phyloP scores from a whole-genome alignment of 345 rosid genomes.

The Populus euphratica region DNA sequence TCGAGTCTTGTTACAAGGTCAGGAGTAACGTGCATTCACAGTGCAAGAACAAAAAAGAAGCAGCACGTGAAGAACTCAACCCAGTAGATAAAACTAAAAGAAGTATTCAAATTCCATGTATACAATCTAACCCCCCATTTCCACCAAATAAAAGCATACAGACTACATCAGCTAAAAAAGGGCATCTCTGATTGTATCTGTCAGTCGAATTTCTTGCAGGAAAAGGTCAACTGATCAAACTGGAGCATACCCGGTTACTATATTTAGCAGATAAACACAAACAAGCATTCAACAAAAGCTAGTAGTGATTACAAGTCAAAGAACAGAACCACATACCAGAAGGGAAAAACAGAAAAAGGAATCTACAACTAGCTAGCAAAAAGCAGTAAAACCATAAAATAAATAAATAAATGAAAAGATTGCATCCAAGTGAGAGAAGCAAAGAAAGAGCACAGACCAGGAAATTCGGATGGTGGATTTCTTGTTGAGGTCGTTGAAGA shows the following conservation, averaged over 20 bases:
- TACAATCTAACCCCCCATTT: too few relatives aligned
- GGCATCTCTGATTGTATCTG: background rate
- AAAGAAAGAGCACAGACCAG: background rate
- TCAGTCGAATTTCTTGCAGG: background rate
- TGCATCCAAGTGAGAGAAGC: background rate
- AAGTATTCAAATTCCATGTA: too few relatives aligned
- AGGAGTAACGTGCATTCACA: background rate
- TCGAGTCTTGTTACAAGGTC: background rate
- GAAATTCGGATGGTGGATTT: background rate
- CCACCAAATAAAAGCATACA: too few relatives aligned
- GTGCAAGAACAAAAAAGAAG: background rate
- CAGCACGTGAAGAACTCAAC: background rate
- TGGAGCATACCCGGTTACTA: background rate
- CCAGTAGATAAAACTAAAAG: background rate
- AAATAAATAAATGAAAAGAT: background rate
- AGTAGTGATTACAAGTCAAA: background rate
- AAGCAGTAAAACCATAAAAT: background rate
- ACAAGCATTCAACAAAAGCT: background rate
- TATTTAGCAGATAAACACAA: background rate
- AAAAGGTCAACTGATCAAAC: background rate
- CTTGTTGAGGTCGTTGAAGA: background rate
- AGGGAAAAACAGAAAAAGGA: too few relatives aligned
- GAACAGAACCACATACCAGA: background rate
- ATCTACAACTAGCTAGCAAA: background rate
- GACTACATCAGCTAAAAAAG: background rate